Evolutionary conservation across 768 basidiomycete genomes (phyloP), one percentile per base, ranked within the genome.

Genomic region (Lactarius trivialis): DNA sequence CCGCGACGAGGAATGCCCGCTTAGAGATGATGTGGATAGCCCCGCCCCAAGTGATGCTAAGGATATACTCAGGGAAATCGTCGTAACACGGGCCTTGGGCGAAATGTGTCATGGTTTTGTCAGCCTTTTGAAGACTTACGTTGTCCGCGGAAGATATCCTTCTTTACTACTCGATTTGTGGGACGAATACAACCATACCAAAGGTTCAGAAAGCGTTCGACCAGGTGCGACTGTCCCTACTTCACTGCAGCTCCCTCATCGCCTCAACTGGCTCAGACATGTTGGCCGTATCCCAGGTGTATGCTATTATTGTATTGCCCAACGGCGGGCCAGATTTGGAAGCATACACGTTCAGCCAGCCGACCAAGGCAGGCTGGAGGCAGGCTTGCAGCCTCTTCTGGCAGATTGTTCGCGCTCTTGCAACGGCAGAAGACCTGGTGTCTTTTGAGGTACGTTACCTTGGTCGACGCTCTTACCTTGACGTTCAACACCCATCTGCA

Each of bases 241-340:
- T 58, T 39, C 15, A 21, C 41, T n/a, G 43, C 14, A 14, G 3
- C n/a, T 30, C 26, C 48, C 21, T 32, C 41, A 33, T 48, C 14
- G 61, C n/a, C 49, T 57, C 45, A 39, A 55, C 56, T 52, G 61
- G 61, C 58, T 50, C 64, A 95, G 94, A 91, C 72, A 81, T 79
- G 2, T 90, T 98, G 71, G 76, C 79, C 8, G 77, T 86, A 17
- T 81, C 83, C 0, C 97, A 98, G 72, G 76, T 83, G 21, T 99
- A 98, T 73, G 89, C 86, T 3, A 86, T 99, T 68, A 88, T 99
- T 60, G 85, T 97, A 19, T 79, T 98, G 54, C 86, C 89, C 0
- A 90, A 98, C 70, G 93, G 89, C 24, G 97, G 97, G 0, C 82
- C 84, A 2, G 97, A 98, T 72, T 79, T 99, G 34, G 97, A 99